Conservation (phyloP, 2,329 filamentous ascomycete genomes). For the Paramyrothecium sp. region DNA sequence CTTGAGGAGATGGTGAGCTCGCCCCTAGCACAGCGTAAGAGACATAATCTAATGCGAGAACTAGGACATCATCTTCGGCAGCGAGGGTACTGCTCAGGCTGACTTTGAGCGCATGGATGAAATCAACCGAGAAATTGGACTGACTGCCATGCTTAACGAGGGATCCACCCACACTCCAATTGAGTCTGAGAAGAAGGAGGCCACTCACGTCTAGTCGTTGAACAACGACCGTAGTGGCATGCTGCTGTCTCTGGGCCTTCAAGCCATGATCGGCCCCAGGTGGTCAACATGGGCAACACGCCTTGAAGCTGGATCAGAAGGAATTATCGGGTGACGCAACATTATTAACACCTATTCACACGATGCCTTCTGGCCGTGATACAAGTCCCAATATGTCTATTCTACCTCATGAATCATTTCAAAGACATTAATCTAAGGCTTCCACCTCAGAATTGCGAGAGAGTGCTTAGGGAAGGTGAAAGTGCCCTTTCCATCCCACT, state of each 20-base stretch:
- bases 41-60: conserved; percentile 4
- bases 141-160: conserved; percentile 35
- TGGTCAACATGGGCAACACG: neutral
- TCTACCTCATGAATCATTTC: too few relatives aligned
- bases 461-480: conserved; percentile 70
- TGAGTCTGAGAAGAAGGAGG: neutral
- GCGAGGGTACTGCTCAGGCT: conserved; percentile 62
- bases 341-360: too few relatives aligned
- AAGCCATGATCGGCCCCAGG: neutral
- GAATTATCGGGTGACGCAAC: neutral
- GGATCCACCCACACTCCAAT: neutral
- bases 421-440: conserved; percentile 22
- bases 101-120: conserved; percentile 71
- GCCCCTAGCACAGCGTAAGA: neutral
- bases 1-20: conserved; percentile 60
- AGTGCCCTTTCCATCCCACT: conserved; percentile 61
- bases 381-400: too few relatives aligned
- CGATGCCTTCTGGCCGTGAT: too few relatives aligned
- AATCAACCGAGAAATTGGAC: conserved; percentile 68
- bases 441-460: conserved; percentile 65
- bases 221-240: neutral
- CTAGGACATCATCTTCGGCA: conserved; percentile 65
- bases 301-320: neutral
- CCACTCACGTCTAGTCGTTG: neutral
- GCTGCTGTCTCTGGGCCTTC: neutral